phyloP scores from a whole-genome alignment of 2,329 filamentous ascomycete genomes.

The Aulographum hederae region DNA sequence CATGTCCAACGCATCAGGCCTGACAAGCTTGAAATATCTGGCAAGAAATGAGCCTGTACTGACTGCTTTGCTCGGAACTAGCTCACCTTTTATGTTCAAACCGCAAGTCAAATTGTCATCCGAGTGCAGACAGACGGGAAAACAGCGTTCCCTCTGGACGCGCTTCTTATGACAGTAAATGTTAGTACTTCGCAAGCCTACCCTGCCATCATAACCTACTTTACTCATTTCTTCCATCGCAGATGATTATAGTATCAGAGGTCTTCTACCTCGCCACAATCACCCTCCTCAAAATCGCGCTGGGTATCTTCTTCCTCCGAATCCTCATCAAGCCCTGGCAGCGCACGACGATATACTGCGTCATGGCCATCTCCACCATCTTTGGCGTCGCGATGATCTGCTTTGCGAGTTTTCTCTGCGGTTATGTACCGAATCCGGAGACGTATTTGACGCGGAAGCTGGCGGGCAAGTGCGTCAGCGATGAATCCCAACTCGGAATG shows the following conservation, averaged over 20 bases:
- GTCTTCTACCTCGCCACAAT: conserved; percentile 21
- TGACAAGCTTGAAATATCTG: too few relatives aligned
- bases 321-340: conserved; percentile 24
- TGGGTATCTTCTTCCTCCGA: conserved; percentile 25
- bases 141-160: too few relatives aligned
- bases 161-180: too few relatives aligned
- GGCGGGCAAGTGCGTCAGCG: conserved; percentile 2
- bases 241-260: conserved; percentile 18
- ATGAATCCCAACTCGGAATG: conserved; percentile 1
- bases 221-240: too few relatives aligned
- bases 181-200: too few relatives aligned
- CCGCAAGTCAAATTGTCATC: too few relatives aligned
- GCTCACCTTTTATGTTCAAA: too few relatives aligned
- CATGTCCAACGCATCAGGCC: too few relatives aligned
- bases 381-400: conserved; percentile 14
- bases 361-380: conserved; percentile 13
- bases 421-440: conserved; percentile 7
- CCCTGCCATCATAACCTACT: too few relatives aligned
- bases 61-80: too few relatives aligned
- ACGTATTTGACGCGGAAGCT: not conserved
- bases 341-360: conserved; percentile 9
- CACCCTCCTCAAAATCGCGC: conserved; percentile 24
- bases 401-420: conserved; percentile 14
- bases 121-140: too few relatives aligned
- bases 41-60: too few relatives aligned